These are phyloP conservation scores for Odontarrhena argentea DNA, from an alignment of 345 rosid genomes.

Conservation along the genomic window DNA sequence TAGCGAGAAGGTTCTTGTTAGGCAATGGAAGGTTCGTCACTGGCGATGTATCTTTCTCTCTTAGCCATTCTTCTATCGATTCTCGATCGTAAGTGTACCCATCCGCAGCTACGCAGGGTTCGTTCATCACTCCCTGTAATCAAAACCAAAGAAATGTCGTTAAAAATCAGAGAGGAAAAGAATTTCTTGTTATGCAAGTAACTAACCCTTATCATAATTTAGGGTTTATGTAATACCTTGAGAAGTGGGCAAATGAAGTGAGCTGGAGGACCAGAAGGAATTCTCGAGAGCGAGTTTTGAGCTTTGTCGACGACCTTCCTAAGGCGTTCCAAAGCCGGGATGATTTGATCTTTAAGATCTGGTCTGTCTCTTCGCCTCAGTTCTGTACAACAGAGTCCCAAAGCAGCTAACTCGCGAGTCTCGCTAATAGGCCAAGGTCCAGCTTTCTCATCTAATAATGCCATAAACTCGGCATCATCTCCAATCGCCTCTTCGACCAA, in stretches of 20 bases:
- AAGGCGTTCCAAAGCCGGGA: conserved; percentile 72
- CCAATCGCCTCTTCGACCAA: conserved; percentile 67
- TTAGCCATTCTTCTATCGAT: conserved; percentile 74
- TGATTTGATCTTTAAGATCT: conserved; percentile 62
- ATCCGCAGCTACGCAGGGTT: conserved; percentile 88
- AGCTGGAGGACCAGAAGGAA: conserved; percentile 49
- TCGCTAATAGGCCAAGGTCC: conserved; percentile 81
- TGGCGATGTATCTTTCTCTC: conserved; percentile 63
- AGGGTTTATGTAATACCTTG: conserved; percentile 48
- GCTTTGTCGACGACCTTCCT: conserved; percentile 52
- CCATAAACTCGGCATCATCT: conserved; percentile 44
- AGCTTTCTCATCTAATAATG: conserved; percentile 63
- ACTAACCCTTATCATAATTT: neutral
- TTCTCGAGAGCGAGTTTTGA: conserved; percentile 34
- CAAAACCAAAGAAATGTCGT: neutral
- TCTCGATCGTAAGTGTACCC: conserved; percentile 76
- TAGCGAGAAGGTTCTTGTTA: conserved; percentile 66
- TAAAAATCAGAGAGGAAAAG: neutral
- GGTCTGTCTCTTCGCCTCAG: conserved; percentile 81
- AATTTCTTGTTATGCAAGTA: conserved; percentile 12
- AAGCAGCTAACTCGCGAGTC: conserved; percentile 62
- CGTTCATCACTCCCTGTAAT: conserved; percentile 75
- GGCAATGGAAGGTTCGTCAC: conserved; percentile 62
- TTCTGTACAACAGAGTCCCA: conserved; percentile 80
- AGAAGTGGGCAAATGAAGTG: conserved; percentile 85